Percentiles rank a stretch among this genome's conserved stretches.
These are phyloP conservation scores for Triticum timopheevii DNA, from an alignment of 176 grass and related monocot genomes.

Conservation along the genomic window DNA sequence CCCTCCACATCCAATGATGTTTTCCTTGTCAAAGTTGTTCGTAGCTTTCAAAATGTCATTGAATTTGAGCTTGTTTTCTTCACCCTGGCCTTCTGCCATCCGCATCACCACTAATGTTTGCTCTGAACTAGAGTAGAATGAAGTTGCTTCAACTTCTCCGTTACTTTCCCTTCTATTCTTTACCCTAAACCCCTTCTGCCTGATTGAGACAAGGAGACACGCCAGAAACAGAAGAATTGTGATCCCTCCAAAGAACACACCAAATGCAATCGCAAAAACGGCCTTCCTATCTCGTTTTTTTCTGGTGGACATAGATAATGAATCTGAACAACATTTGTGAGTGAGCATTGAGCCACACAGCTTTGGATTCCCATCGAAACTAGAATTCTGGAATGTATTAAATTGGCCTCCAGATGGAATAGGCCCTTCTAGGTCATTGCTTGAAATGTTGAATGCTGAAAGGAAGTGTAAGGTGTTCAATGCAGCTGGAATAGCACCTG, in stretches of 20 bases:
- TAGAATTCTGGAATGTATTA: conserved; percentile 1
- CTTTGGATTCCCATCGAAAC: conserved; percentile 25
- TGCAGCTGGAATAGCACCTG: background rate
- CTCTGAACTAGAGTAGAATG: conserved; percentile 57
- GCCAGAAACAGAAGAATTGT: conserved; percentile 41
- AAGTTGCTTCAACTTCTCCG: conserved; percentile 41
- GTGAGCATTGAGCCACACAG: conserved; percentile 9
- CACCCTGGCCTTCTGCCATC: conserved; percentile 37
- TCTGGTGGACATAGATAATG: background rate
- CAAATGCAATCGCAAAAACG: conserved; percentile 45
- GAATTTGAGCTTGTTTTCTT: conserved; percentile 44
- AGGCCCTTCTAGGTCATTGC: conserved; percentile 27
- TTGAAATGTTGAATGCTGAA: background rate
- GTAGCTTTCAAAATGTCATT: conserved; percentile 69
- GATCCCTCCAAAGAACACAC: conserved; percentile 57
- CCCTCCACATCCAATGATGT: conserved; percentile 72
- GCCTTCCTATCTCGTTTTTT: conserved; percentile 27
- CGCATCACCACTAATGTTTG: conserved; percentile 54
- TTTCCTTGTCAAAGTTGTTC: conserved; percentile 77
- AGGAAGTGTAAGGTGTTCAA: conserved; percentile 11
- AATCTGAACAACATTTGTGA: background rate
- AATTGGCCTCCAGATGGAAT: conserved; percentile 25
- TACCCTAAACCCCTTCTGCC: background rate
- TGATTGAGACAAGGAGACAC: conserved; percentile 29
- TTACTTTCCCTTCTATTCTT: conserved; percentile 22